Percentiles rank a stretch among this genome's conserved stretches.
Conservation (phyloP, 768 basidiomycete species). For the Rhodosporidiobolus odoratus region DNA sequence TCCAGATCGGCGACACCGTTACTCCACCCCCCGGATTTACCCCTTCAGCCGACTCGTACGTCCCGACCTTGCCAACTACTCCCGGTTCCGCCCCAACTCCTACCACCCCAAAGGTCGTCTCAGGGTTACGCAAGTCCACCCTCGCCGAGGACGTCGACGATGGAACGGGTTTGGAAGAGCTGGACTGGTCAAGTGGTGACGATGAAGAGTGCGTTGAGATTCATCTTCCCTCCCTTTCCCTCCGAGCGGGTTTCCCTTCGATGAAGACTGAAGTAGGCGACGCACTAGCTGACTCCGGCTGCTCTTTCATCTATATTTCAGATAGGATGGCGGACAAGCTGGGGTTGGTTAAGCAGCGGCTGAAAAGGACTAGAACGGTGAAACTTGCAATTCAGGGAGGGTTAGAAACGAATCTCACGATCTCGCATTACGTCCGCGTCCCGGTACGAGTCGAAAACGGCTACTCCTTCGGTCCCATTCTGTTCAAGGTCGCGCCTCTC, state of each 20-base stretch:
- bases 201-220: too few relatives aligned
- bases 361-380: not conserved
- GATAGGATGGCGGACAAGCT: slow-evolving; percentile 1
- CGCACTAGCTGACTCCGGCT: slow-evolving; percentile 11
- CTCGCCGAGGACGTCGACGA: too few relatives aligned
- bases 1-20: too few relatives aligned
- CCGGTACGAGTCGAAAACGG: not conserved
- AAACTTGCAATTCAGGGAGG: slow-evolving; percentile 1
- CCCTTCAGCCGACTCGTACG: too few relatives aligned
- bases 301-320: not conserved
- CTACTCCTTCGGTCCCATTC: not conserved
- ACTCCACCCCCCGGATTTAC: too few relatives aligned
- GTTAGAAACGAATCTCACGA: not conserved
- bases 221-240: not conserved
- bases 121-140: too few relatives aligned
- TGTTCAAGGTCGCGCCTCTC: not conserved
- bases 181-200: too few relatives aligned
- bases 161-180: too few relatives aligned
- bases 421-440: not conserved
- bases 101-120: too few relatives aligned
- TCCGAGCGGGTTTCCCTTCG: not conserved
- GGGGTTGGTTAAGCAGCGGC: not conserved
- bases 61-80: too few relatives aligned
- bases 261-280: too few relatives aligned
- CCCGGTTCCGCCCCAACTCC: too few relatives aligned